Evolutionary conservation across 1,139 yeast genomes (phyloP), one percentile per base, ranked within the genome.

Genomic region (Ashbya aceris): DNA sequence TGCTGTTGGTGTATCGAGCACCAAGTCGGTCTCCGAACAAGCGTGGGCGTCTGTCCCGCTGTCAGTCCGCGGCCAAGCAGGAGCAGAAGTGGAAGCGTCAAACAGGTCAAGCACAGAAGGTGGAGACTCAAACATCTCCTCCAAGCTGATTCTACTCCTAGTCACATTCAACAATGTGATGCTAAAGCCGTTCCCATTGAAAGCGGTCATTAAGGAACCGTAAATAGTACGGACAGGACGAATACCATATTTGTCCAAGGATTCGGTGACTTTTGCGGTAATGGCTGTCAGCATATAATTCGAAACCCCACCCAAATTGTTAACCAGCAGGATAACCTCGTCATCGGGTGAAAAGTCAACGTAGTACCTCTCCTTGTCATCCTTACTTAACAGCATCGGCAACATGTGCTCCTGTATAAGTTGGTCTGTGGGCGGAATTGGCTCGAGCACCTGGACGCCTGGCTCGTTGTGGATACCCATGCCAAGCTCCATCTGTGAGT

Each of bases 391-490:
- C 46, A 77, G 65, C 46, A 73, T 66, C 48, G 73, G 74, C 58
- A 83, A 66, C 58, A 74, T 61, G 31, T 66, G 60, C n/a, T 68
- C 67, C 33, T 69, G 67, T 41, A 79, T 63, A 43, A 85, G 65
- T 1, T 70, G 72, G 33, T 74, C 78, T 40, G 83, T 73, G 2
- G 73, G 58, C 20, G 95, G 94, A 51, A 87, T 76, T 34, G 93
- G 91, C 13, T 76, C 71, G 38, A 83, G 62, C 51, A 81, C 76
- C 49, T 76, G 70, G 42, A 77, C 77, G 44, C 96, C 96, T 0
- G 96, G 93, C 60, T 89, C 97, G 57, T 89, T 89, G 63, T 89
- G 97, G 48, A 89, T 89, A 39, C 97, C 97, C 78, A 89, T 81
- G 26, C 97, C 97, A 49, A 89, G 71, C 62, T 89, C 97, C 53